A percentile compares a stretch with the other conserved stretches of the same genome.
phyloP scores from a whole-genome alignment of 2,329 filamentous ascomycete genomes.

The Atkinsonella hypoxylon region DNA sequence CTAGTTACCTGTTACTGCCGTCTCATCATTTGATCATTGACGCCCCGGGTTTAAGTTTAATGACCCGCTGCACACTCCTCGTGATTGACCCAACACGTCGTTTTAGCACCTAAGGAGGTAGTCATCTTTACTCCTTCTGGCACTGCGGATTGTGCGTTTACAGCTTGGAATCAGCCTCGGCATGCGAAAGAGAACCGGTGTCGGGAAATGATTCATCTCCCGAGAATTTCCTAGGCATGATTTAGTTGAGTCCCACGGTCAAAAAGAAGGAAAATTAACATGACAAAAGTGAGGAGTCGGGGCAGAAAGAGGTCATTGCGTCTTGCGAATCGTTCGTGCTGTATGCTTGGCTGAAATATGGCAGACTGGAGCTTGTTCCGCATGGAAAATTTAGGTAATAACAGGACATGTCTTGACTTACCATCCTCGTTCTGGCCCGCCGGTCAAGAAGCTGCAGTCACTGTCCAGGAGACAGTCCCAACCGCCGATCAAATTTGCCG shows the following conservation, averaged over 20 bases:
- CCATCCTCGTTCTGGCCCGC: constrained; percentile 83
- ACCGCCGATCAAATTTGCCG: constrained; percentile 39
- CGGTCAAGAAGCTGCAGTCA: constrained; percentile 70
- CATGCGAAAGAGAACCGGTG: constrained; percentile 24
- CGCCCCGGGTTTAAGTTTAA: not conserved
- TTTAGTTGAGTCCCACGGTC: constrained; percentile 11
- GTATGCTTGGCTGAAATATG: not conserved
- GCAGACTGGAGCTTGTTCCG: not conserved
- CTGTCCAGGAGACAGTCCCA: constrained; percentile 76
- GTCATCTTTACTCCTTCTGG: no score
- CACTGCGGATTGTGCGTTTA: constrained; percentile 5
- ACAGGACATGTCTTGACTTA: no score
- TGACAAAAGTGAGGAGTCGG: not conserved
- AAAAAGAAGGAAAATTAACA: not conserved
- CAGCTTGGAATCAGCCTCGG: constrained; percentile 19
- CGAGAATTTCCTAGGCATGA: constrained; percentile 30
- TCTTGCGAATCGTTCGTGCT: not conserved
- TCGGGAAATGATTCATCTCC: constrained; percentile 44
- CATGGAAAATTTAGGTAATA: no score
- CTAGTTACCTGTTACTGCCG: not conserved
- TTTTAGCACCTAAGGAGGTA: no score
- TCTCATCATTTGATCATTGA: not conserved
- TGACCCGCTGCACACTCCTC: not conserved
- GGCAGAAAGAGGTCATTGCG: constrained; percentile 4
- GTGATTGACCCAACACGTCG: not conserved